A percentile compares a stretch with the other conserved stretches of the same genome.
Conservation (phyloP, 2,329 filamentous ascomycete species). For the Alternaria panax region DNA sequence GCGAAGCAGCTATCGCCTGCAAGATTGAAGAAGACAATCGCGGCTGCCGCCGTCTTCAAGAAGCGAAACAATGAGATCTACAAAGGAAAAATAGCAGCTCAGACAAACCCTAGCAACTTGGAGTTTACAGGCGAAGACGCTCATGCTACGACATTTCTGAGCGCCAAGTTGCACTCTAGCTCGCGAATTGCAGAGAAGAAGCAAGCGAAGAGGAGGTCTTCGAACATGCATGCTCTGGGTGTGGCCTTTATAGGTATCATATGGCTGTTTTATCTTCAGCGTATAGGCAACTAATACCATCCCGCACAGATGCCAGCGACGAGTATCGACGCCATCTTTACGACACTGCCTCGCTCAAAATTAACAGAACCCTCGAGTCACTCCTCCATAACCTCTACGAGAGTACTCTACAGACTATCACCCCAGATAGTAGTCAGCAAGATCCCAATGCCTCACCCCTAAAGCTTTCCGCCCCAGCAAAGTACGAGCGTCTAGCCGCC, state of each 20-base stretch:
- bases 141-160: not conserved
- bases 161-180: slow-evolving; percentile 11
- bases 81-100: not conserved
- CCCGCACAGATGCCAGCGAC: slow-evolving; percentile 32
- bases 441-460: slow-evolving; percentile 8
- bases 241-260: slow-evolving; percentile 38
- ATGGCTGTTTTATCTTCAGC: not conserved
- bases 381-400: slow-evolving; percentile 21
- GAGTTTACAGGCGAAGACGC: not conserved
- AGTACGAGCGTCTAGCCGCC: slow-evolving; percentile 26
- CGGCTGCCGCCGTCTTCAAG: slow-evolving; percentile 38
- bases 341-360: slow-evolving; percentile 20
- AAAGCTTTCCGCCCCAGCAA: slow-evolving; percentile 25
- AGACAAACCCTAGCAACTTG: not conserved
- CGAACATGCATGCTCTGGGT: slow-evolving; percentile 34
- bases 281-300: slow-evolving; percentile 11
- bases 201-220: slow-evolving; percentile 5
- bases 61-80: slow-evolving; percentile 20
- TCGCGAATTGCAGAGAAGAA: slow-evolving; percentile 19
- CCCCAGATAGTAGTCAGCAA: slow-evolving; percentile 9
- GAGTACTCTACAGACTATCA: slow-evolving; percentile 21
- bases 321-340: slow-evolving; percentile 39
- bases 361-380: slow-evolving; percentile 30
- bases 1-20: not conserved
- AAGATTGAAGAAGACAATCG: slow-evolving; percentile 22